A percentile compares a stretch with the other conserved stretches of the same genome.
Evolutionary conservation across 2,329 filamentous ascomycete species (phyloP).

Genomic region (Hypomyces perniciosus): DNA sequence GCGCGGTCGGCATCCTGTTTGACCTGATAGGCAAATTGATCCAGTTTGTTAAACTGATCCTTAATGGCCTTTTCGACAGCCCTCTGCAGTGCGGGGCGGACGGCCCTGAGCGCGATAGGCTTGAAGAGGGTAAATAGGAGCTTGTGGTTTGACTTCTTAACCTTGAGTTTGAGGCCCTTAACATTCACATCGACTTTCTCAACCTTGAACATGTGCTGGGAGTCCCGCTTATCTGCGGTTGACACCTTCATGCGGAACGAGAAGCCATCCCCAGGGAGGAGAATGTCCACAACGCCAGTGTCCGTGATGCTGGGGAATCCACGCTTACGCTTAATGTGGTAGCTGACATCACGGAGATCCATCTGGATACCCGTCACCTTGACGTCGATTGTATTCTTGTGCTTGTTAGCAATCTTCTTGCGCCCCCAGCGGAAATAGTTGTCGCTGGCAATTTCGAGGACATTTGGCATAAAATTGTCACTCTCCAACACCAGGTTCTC

Average conservation of each 20-base stretch:
- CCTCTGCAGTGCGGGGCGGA: conserved; percentile 81
- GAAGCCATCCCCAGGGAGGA: conserved; percentile 80
- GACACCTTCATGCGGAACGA: conserved; percentile 88
- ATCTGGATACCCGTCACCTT: conserved; percentile 87
- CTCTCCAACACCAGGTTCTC: conserved; percentile 95
- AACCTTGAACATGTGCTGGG: conserved; percentile 87
- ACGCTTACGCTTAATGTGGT: conserved; percentile 91
- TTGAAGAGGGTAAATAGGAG: conserved; percentile 80
- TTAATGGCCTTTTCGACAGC: conserved; percentile 84
- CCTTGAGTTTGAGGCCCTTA: conserved; percentile 76
- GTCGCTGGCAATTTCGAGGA: conserved; percentile 80
- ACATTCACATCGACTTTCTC: conserved; percentile 81
- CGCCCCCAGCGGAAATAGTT: conserved; percentile 95
- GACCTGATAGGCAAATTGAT: conserved; percentile 66
- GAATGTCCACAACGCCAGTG: conserved; percentile 80
- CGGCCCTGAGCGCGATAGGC: conserved; percentile 74
- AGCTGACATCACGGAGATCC: conserved; percentile 85
- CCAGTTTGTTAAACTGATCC: conserved; percentile 70
- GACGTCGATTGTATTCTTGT: conserved; percentile 75
- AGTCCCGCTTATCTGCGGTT: conserved; percentile 68
- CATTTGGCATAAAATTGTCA: conserved; percentile 93
- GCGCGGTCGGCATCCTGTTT: conserved; percentile 78
- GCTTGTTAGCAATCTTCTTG: conserved; percentile 76
- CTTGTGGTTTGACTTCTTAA: conserved; percentile 95
- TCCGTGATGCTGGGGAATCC: conserved; percentile 88